phyloP scores from a whole-genome alignment of 1,284 basidiomycete species.

The Fomitopsis betulina region DNA sequence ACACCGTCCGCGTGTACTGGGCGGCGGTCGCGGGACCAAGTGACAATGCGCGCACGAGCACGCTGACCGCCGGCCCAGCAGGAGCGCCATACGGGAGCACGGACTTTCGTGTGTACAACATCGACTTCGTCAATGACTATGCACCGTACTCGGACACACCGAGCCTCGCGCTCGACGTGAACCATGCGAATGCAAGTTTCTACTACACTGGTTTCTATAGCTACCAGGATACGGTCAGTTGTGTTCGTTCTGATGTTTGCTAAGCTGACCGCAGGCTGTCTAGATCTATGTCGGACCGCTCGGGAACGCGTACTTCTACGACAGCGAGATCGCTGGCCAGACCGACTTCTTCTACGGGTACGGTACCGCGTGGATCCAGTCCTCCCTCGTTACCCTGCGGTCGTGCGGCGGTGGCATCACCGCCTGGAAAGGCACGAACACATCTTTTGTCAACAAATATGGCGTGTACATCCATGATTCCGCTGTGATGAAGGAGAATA shows the following conservation, averaged over 20 bases:
- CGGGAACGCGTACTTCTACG: conserved; percentile 2
- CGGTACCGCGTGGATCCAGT: conserved; percentile 4
- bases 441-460: conserved; percentile 5
- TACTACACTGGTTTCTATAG: conserved; percentile 6
- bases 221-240: conserved; percentile 4
- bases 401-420: conserved; percentile 4
- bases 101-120: conserved; percentile 4
- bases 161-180: conserved; percentile 1
- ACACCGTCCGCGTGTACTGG: conserved; percentile 1
- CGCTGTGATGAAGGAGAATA: neutral
- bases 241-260: neutral
- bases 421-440: conserved; percentile 8
- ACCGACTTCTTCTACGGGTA: conserved; percentile 7
- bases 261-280: neutral
- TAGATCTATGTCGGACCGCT: conserved; percentile 3
- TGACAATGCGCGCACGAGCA: conserved; percentile 4
- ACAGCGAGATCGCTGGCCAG: conserved; percentile 4
- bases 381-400: conserved; percentile 2
- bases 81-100: neutral
- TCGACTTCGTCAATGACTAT: conserved; percentile 6
- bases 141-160: conserved; percentile 6
- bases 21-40: conserved; percentile 1
- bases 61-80: neutral
- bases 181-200: conserved; percentile 4
- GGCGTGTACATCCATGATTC: conserved; percentile 6